These are phyloP conservation scores for Didymella segeticola DNA, from an alignment of 2,329 filamentous ascomycete species.

Conservation along the genomic window DNA sequence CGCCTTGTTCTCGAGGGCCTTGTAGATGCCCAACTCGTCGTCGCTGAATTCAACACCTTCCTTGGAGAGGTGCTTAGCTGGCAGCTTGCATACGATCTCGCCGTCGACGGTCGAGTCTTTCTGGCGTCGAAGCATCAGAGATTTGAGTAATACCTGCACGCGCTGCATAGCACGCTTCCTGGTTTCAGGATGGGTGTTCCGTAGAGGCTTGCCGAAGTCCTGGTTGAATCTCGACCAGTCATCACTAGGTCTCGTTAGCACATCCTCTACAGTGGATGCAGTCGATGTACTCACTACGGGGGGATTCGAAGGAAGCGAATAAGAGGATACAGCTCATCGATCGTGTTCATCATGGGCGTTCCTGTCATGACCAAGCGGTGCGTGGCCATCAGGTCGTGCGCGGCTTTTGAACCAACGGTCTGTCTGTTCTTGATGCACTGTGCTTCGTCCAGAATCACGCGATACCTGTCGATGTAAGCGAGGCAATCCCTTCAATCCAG, in stretches of 20 bases:
- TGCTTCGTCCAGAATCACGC: slow-evolving; percentile 79
- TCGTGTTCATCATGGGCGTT: slow-evolving; percentile 88
- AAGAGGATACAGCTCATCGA: slow-evolving; percentile 78
- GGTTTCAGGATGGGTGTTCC: slow-evolving; percentile 44
- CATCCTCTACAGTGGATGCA: background rate
- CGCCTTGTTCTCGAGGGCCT: slow-evolving; percentile 69
- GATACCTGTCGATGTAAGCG: slow-evolving; percentile 21
- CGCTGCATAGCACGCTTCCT: slow-evolving; percentile 66
- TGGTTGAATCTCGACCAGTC: slow-evolving; percentile 66
- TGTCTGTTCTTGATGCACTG: slow-evolving; percentile 80
- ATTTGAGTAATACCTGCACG: slow-evolving; percentile 77
- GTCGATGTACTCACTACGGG: slow-evolving; percentile 58
- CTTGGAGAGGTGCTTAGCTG: slow-evolving; percentile 67
- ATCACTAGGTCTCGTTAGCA: slow-evolving; percentile 43
- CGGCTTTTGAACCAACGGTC: slow-evolving; percentile 67
- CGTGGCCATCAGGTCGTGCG: slow-evolving; percentile 63
- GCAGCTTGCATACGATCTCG: slow-evolving; percentile 74
- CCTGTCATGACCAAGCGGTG: slow-evolving; percentile 79
- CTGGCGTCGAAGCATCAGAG: slow-evolving; percentile 80
- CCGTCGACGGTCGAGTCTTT: slow-evolving; percentile 83
- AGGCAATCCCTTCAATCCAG: slow-evolving; percentile 6
- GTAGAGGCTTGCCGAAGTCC: slow-evolving; percentile 61
- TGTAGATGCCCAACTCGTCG: slow-evolving; percentile 71
- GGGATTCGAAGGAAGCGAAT: slow-evolving; percentile 78
- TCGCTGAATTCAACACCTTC: slow-evolving; percentile 70